Percentiles rank a stretch among this genome's conserved stretches.
These are phyloP conservation scores for Penicillium concentricum DNA, from an alignment of 2,329 filamentous ascomycete species.

Conservation along the genomic window DNA sequence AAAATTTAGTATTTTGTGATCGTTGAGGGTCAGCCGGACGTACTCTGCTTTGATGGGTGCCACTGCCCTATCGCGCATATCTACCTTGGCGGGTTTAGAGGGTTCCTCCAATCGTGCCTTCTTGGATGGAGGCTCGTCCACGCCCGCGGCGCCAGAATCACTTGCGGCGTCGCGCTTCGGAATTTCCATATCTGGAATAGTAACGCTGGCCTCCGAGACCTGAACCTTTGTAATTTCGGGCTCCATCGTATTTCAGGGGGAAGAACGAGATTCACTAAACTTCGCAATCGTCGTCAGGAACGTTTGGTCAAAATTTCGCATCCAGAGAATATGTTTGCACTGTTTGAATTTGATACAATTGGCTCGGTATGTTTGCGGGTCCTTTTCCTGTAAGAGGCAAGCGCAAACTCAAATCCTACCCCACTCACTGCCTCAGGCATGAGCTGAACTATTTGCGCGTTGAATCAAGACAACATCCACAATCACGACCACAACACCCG, in stretches of 20 bases:
- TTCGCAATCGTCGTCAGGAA: neutral
- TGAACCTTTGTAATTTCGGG: slow-evolving; percentile 1
- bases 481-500: too few species aligned
- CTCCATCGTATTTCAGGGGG: neutral
- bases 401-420: neutral
- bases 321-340: slow-evolving; percentile 22
- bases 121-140: slow-evolving; percentile 55
- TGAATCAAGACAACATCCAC: too few species aligned
- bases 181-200: slow-evolving; percentile 12
- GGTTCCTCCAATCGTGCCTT: slow-evolving; percentile 56
- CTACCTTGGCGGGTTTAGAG: slow-evolving; percentile 23
- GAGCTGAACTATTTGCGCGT: too few species aligned
- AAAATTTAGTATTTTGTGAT: neutral
- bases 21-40: neutral
- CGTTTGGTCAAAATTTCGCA: slow-evolving; percentile 17
- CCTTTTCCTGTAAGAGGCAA: neutral
- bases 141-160: slow-evolving; percentile 16
- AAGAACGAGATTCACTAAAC: neutral
- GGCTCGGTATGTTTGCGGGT: neutral
- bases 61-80: slow-evolving; percentile 54
- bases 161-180: slow-evolving; percentile 23
- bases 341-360: slow-evolving; percentile 12
- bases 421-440: too few species aligned
- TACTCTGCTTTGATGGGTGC: slow-evolving; percentile 71
- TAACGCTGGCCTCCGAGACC: slow-evolving; percentile 6